Base-by-base conservation (phyloP, 2,329 filamentous ascomycete genomes). In the Aplosporella prunicola region DNA sequence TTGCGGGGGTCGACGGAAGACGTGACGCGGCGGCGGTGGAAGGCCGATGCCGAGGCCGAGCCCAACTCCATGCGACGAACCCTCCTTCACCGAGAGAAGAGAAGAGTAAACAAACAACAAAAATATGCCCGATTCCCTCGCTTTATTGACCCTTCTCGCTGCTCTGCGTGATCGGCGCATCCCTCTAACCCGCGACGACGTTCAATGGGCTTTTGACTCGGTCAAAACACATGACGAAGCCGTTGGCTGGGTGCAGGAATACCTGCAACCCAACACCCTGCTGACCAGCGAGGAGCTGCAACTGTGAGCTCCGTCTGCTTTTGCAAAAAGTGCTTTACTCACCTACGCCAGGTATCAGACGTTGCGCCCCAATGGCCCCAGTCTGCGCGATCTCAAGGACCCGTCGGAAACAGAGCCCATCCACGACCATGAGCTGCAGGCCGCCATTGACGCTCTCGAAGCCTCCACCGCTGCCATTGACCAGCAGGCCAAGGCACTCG, bases 391-490 rank as follows among this genome's bases (percentile, higher is more conserved):
- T 35, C 49, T 55, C 31, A 47, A 43, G 24, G 52, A 55, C 14
- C 45, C 51, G 13, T 50, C 51, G 20, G 47, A 50, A 6, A 39
- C 46, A 22, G 68, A 68, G 37, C 67, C 71, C 5, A 56, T 81
- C 30, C 60, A 64, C 10, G 77, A 82, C 40, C 61, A 70, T 17
- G 76, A 82, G 35, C 62, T 84, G 39, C 65, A 66, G 36, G 56
- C 63, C 26, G 80, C 80, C 11, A 75, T 82, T 33, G 67, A 71
- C 3, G 72, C 80, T 36, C 63, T 86, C n/a, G 68, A 73, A 42
- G 64, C 64, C 24, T 82, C 80, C 2, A 83, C 80, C 1, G 68
- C 68, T 13, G 70, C 69, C 13, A 80, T 84, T 18, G 67, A 72
- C 43, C 71, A 72, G 54, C 80, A 84, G 50, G 77, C 70, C 18